Evolutionary conservation across 768 basidiomycete species (phyloP).

Genomic region (Boletales sp.): DNA sequence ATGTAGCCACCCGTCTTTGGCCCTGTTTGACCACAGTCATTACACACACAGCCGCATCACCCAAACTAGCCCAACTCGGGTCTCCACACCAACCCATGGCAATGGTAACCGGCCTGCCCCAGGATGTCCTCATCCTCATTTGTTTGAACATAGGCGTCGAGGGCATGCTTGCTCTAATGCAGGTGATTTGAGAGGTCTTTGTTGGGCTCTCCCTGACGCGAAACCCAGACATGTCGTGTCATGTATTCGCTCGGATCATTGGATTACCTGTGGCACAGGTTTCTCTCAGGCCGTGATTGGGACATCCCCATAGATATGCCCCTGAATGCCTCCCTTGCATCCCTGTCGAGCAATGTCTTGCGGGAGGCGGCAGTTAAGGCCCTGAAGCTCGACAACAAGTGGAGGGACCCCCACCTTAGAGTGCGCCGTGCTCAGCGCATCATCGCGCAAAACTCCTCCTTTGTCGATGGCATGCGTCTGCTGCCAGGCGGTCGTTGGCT

Average conservation of each 20-base stretch:
- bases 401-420: slow-evolving; percentile 36
- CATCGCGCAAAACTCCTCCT: slow-evolving; percentile 29
- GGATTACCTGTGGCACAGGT: slow-evolving; percentile 58
- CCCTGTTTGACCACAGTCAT: slow-evolving; percentile 19
- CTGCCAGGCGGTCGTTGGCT: slow-evolving; percentile 49
- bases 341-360: slow-evolving; percentile 39
- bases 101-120: slow-evolving; percentile 35
- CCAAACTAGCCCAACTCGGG: background rate
- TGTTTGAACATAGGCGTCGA: slow-evolving; percentile 30
- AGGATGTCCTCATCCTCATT: slow-evolving; percentile 43
- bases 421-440: slow-evolving; percentile 39
- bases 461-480: slow-evolving; percentile 44
- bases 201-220: slow-evolving; percentile 5
- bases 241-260: slow-evolving; percentile 48
- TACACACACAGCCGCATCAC: slow-evolving; percentile 5
- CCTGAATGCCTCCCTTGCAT: slow-evolving; percentile 24
- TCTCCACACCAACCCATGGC: background rate
- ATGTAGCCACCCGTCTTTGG: slow-evolving; percentile 26
- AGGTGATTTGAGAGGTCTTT: slow-evolving; percentile 33
- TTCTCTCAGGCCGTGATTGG: slow-evolving; percentile 10
- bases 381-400: slow-evolving; percentile 49
- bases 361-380: slow-evolving; percentile 41
- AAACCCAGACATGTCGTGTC: slow-evolving; percentile 56
- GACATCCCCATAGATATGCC: slow-evolving; percentile 43
- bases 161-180: slow-evolving; percentile 47